These are phyloP conservation scores for Phytophthora cactorum DNA, from an alignment of 352 stramenopile species.

Conservation along the genomic window DNA sequence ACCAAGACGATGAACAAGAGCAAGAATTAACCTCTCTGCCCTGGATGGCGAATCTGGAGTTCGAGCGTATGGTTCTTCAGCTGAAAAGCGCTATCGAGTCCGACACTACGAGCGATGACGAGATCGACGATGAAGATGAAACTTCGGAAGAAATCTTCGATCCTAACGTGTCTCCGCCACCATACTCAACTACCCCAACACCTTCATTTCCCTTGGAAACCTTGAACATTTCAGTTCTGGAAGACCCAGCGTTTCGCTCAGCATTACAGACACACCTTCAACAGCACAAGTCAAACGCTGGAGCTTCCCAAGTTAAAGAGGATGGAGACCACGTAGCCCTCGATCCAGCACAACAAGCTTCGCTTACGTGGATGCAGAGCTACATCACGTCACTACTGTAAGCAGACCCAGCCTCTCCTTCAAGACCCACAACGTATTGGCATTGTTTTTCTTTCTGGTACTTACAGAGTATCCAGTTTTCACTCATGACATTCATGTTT, in stretches of 20 bases:
- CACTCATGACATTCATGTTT: conserved; percentile 44
- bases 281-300: conserved; percentile 5
- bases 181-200: conserved; percentile 27
- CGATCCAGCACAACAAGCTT: conserved; percentile 20
- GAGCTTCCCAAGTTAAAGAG: neutral
- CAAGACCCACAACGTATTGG: conserved; percentile 17
- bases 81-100: conserved; percentile 69
- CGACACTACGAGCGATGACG: conserved; percentile 31
- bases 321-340: neutral
- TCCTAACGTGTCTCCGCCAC: conserved; percentile 30
- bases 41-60: conserved; percentile 58
- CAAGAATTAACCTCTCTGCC: conserved; percentile 24
- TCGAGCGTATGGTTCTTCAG: conserved; percentile 79
- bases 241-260: conserved; percentile 48
- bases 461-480: conserved; percentile 38
- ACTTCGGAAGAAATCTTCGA: conserved; percentile 21
- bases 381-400: conserved; percentile 36
- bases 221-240: conserved; percentile 36
- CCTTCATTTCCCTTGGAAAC: conserved; percentile 5
- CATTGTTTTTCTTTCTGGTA: conserved; percentile 29
- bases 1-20: conserved; percentile 27
- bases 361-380: conserved; percentile 33
- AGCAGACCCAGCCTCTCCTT: neutral
- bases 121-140: conserved; percentile 45
- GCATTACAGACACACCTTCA: conserved; percentile 41